Conservation (phyloP, 2,329 filamentous ascomycete genomes). For the Triangularia verruculosa region DNA sequence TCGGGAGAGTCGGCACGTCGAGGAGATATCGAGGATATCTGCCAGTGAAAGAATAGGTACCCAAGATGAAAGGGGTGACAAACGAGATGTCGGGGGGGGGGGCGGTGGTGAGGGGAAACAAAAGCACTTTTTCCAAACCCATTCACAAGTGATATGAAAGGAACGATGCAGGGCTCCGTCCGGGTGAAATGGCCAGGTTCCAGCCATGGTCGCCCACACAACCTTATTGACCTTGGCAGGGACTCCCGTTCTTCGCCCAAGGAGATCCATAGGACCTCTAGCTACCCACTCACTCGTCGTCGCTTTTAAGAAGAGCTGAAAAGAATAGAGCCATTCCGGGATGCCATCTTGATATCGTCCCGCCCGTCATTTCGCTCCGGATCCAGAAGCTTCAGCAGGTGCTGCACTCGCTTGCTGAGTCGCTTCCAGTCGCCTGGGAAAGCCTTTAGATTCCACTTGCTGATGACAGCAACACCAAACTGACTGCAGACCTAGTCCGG, state of each 20-base stretch:
- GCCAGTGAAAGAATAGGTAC: background rate
- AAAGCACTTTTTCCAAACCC: background rate
- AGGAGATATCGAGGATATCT: background rate
- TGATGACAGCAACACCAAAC: background rate
- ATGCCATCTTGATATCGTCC: conserved; percentile 6
- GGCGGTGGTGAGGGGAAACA: background rate
- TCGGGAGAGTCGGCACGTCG: background rate
- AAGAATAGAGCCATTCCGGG: conserved; percentile 2
- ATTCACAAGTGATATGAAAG: conserved; percentile 2
- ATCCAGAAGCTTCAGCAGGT: background rate
- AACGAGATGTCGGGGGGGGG: background rate
- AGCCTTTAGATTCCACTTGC: background rate
- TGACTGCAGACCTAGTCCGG: background rate
- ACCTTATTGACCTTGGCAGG: conserved; percentile 3
- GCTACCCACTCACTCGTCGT: background rate
- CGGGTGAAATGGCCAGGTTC: background rate
- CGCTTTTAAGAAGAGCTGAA: background rate
- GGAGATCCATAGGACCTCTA: background rate
- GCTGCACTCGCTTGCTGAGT: background rate
- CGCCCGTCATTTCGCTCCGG: conserved; percentile 11
- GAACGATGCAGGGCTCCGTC: background rate
- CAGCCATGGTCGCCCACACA: background rate
- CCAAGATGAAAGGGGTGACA: background rate
- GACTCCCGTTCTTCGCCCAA: background rate
- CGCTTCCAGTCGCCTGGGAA: background rate